Evolutionary conservation across 306 rosid species (phyloP), one percentile per base, ranked within the genome.

Genomic region (Cicer cuneatum): DNA sequence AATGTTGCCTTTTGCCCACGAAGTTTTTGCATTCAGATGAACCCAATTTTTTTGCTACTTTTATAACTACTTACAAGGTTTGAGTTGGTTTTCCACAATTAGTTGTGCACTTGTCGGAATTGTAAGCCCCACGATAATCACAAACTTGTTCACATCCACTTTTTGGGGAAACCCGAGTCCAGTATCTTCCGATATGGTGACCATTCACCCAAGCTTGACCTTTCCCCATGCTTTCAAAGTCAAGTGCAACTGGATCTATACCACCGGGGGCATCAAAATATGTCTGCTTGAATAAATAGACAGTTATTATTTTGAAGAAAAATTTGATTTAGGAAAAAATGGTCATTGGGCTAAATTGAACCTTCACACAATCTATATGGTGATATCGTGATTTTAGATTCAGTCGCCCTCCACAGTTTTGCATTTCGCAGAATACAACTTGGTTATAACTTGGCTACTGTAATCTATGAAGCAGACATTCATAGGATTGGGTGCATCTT

Each of bases 141-240:
- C 98, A 93, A 24, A 65, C 72, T 81, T 73, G 53, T 70, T 78
- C 73, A 60, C 98, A 93, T 76, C 98, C 98, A 80, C 83, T 78
- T 84, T 82, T 68, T 14, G 94, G 97, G 69, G 97, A 74, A 84
- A 84, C 87, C 62, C 76, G 80, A 66, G 87, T 91, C 98, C 98
- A 93, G 82, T 93, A 93, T 87, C 98, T 86, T 84, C 98, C 98
- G 35, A 93, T 93, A 78, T 93, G 94, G 71, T 93, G 88, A 68
- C 97, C 94, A 77, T 93, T 93, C 80, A 91, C 98, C 98, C 98
- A 93, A 64, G 89, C 96, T 83, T 93, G 98, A 72, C 98, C 98
- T 86, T 93, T 93, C 75, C 98, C 98, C 98, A 93, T 93, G 91
- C 96, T 93, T 73, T 73, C 90, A 84, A 93, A 80, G 84, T 93